Conservation (phyloP, 169 alveolate species). For the Plasmodium malariae region DNA sequence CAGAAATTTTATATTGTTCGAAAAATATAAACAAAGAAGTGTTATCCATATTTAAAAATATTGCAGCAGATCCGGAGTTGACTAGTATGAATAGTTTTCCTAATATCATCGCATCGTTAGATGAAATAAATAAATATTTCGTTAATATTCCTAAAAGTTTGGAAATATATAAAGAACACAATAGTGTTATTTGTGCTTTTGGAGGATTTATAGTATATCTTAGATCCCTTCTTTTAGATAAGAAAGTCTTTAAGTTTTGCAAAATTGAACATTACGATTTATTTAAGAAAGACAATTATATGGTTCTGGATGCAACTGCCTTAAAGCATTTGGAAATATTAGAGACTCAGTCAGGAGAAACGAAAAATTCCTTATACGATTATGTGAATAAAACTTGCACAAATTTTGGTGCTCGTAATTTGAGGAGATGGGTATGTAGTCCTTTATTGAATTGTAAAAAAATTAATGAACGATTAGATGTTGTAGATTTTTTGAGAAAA, state of each 20-base stretch:
- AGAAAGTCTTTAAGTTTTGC: slow-evolving; percentile 51
- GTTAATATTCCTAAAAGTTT: slow-evolving; percentile 37
- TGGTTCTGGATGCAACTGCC: slow-evolving; percentile 87
- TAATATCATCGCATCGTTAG: slow-evolving; percentile 35
- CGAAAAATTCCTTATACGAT: slow-evolving; percentile 86
- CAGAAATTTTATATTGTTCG: slow-evolving; percentile 84
- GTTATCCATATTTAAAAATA: slow-evolving; percentile 50
- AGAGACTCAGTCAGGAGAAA: slow-evolving; percentile 87
- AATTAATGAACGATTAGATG: slow-evolving; percentile 92
- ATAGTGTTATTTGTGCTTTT: slow-evolving; percentile 65
- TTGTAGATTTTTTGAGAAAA: slow-evolving; percentile 91
- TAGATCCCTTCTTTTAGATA: slow-evolving; percentile 47
- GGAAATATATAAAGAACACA: slow-evolving; percentile 55
- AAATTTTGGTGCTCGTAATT: slow-evolving; percentile 95
- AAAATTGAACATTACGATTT: slow-evolving; percentile 65
- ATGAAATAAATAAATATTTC: slow-evolving; percentile 64
- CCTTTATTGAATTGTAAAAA: slow-evolving; percentile 92
- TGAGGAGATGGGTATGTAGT: slow-evolving; percentile 96
- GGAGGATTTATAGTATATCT: slow-evolving; percentile 58
- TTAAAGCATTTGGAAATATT: slow-evolving; percentile 90
- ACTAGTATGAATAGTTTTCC: slow-evolving; percentile 54
- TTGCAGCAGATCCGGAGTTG: slow-evolving; percentile 78
- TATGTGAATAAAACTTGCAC: slow-evolving; percentile 94
- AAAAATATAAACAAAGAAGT: slow-evolving; percentile 78
- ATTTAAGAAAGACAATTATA: slow-evolving; percentile 48